Evolutionary conservation across 306 rosid species (phyloP).

Genomic region (Elaeagnus macrophylla): DNA sequence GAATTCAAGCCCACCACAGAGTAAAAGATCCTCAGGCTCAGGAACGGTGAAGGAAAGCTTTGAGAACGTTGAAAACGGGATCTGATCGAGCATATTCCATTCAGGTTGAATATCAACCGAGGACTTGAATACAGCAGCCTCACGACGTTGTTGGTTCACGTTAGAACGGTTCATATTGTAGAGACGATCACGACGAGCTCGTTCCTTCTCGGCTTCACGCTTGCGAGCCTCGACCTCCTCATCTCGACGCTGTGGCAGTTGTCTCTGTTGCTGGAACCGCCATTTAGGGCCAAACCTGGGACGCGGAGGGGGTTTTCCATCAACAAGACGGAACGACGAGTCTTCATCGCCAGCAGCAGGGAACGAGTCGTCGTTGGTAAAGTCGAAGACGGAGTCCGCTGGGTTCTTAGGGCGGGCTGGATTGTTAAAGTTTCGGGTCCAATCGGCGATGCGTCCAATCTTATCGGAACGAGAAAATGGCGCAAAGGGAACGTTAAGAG

Average conservation of each 20-base stretch:
- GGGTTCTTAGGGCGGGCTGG: constrained; percentile 55
- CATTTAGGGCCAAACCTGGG: constrained; percentile 82
- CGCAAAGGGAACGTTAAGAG: constrained; percentile 73
- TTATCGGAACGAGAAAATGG: constrained; percentile 88
- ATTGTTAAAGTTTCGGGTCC: constrained; percentile 77
- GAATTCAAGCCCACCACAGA: constrained; percentile 70
- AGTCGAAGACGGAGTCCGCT: constrained; percentile 71
- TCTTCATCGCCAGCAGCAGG: constrained; percentile 53
- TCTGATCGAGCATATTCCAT: constrained; percentile 95
- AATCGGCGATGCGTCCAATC: constrained; percentile 83
- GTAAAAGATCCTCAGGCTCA: constrained; percentile 74
- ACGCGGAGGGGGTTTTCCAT: constrained; percentile 79
- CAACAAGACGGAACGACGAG: constrained; percentile 66
- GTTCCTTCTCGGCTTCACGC: constrained; percentile 84
- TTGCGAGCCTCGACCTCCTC: constrained; percentile 82
- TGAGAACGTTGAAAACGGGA: constrained; percentile 80
- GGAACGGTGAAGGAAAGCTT: constrained; percentile 78
- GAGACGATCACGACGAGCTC: constrained; percentile 79
- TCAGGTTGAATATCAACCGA: constrained; percentile 89
- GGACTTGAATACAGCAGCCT: constrained; percentile 75
- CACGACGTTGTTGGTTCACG: constrained; percentile 54
- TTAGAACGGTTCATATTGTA: constrained; percentile 69
- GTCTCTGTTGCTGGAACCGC: constrained; percentile 72
- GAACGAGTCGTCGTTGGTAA: constrained; percentile 76
- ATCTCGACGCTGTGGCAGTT: constrained; percentile 88